These are phyloP conservation scores for Saccharomyces uvarum DNA, from an alignment of 1,139 yeast genomes.

Conservation along the genomic window DNA sequence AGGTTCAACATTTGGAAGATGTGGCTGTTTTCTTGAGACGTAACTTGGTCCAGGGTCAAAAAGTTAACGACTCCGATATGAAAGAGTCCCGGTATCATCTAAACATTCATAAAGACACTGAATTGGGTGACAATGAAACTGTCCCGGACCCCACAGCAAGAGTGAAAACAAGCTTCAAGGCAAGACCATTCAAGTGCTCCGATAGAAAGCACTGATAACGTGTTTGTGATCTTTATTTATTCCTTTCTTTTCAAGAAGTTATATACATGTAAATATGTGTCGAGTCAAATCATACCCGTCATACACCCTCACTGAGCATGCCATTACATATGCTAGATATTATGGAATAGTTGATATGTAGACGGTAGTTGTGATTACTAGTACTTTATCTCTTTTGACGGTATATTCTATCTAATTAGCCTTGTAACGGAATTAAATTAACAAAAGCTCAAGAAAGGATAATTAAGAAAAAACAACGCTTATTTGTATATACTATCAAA, in stretches of 20 bases:
- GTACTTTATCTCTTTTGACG: neutral
- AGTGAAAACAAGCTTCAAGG: slow-evolving; percentile 16
- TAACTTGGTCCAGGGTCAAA: slow-evolving; percentile 81
- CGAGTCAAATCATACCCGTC: neutral
- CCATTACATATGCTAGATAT: neutral
- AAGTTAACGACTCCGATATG: slow-evolving; percentile 38
- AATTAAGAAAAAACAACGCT: neutral
- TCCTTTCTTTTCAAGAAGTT: neutral
- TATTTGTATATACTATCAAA: neutral
- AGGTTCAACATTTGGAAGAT: slow-evolving; percentile 56
- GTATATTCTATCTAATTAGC: neutral
- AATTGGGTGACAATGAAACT: slow-evolving; percentile 80
- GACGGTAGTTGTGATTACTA: neutral
- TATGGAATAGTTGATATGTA: neutral
- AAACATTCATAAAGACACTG: slow-evolving; percentile 74
- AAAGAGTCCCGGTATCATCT: slow-evolving; percentile 35
- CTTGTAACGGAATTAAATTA: neutral
- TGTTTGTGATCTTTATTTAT: neutral
- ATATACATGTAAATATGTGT: neutral
- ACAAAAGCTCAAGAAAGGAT: neutral
- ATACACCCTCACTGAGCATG: neutral
- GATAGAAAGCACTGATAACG: neutral
- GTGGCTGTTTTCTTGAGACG: slow-evolving; percentile 58
- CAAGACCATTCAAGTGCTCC: slow-evolving; percentile 6
- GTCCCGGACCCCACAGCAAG: slow-evolving; percentile 30